A percentile compares a stretch with the other conserved stretches of the same genome.
Conservation (phyloP, 148 eudicot genomes). For the Limonium bicolor region DNA sequence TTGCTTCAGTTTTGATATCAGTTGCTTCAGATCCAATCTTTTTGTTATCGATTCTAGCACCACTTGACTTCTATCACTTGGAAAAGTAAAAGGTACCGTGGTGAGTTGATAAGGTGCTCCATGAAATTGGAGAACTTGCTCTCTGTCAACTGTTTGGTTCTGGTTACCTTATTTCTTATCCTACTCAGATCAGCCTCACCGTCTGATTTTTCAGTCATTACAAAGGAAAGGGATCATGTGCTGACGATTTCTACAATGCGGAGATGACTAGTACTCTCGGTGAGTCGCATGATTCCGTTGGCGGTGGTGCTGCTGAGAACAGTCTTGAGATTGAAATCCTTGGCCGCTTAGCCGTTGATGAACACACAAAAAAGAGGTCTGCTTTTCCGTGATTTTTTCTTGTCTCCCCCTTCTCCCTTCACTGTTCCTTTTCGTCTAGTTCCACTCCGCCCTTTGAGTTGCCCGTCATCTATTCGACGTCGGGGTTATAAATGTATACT, state of each 20-base stretch:
- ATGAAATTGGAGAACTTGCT: too few species aligned
- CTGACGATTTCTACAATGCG: background rate
- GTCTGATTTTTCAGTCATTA: background rate
- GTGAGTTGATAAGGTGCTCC: too few species aligned
- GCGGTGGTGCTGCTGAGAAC: slow-evolving; percentile 12
- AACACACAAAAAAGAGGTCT: slow-evolving; percentile 55
- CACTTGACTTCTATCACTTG: too few species aligned
- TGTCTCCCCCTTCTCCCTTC: background rate
- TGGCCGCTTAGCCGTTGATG: slow-evolving; percentile 57
- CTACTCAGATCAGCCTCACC: too few species aligned
- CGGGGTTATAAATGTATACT: slow-evolving; percentile 4
- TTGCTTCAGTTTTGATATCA: too few species aligned
- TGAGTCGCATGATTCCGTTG: background rate
- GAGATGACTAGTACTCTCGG: slow-evolving; percentile 1
- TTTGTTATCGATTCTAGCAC: too few species aligned
- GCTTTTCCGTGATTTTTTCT: background rate
- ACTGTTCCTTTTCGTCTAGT: background rate
- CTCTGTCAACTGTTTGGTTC: too few species aligned
- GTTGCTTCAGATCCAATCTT: too few species aligned
- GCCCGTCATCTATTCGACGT: background rate
- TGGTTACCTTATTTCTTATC: too few species aligned
- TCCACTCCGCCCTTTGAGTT: background rate
- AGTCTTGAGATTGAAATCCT: slow-evolving; percentile 31
- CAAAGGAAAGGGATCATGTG: background rate
- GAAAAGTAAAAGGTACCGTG: too few species aligned